Evolutionary conservation across 106 monocot species (phyloP), one percentile per base, ranked within the genome.

Genomic region (Hemerocallis citrina): DNA sequence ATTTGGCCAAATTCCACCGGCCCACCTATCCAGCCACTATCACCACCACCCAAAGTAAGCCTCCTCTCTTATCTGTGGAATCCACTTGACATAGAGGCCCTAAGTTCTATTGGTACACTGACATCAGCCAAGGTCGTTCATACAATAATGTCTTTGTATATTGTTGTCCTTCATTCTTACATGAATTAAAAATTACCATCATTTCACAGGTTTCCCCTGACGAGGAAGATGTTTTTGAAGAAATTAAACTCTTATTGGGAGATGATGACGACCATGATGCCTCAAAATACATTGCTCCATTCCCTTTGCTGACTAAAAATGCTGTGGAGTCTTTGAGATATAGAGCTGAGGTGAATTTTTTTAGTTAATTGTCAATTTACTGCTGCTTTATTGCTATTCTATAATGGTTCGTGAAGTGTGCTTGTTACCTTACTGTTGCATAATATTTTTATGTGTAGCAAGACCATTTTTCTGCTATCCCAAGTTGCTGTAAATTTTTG

Each of bases 271-370:
- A 59, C 13, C 16, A 71, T 29, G 88, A 83, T 19, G 51, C 56
- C 2, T 64, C 66, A 8, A 72, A 52, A 29, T 56, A 34, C 35
- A 75, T 94, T 68, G 43, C 57, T 42, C 79, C 83, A 29, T 94
- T 89, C 63, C 79, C 85, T 42, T 72, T 86, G 25, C 86, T 94
- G 32, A 78, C 79, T 21, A 80, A 51, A 64, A 83, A 80, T 71
- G 94, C 94, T 37, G 89, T 94, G 59, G 94, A 94, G 54, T 69
- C 77, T 59, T 64, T 94, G 57, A 61, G 94, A n/a, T 94, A 94
- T 50, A 85, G 94, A 65, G 82, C 83, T 50, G 77, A 94, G 89
- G 94, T 94, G 69, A 70, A 12, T 33, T 70, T 22, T 31, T 20
- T 17, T 6, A 6, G 35, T 65, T 68, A 28, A 20, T 37, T 46